Evolutionary conservation across 164 flowering plant species (phyloP), one percentile per base, ranked within the genome.

Genomic region (Piper longum): DNA sequence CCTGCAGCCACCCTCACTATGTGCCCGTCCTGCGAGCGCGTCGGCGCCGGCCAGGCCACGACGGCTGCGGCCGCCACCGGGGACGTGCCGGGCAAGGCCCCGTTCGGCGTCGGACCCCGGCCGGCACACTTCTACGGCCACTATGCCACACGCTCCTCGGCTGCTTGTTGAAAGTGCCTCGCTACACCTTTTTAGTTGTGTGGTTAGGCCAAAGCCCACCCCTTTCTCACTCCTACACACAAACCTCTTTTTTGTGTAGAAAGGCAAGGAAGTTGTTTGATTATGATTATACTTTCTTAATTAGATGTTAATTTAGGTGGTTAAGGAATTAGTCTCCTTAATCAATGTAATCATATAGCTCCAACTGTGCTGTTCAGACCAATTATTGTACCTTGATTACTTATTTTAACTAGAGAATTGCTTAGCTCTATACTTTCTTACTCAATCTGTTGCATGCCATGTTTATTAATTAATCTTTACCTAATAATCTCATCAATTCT

Each of bases 21-120:
- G 76, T 84, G 89, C 67, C 86, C 86, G 18, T 82, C 86, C 8
- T 84, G 89, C 55, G 82, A 84, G 73, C 74, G 75, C 41, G 65
- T 77, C 26, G 68, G 70, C 11, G 63, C 55, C n/a, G 70, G 45
- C 17, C 60, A 57, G 16, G 14, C 60, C 42, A 12, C 7, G 14
- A 41, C 6, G 11, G 64, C 54, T 6, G 70, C 41, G 17, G 57
- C 59, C 5, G 66, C 54, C 9, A 52, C 19, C 67, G 69, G 61
- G 5, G 41, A 64, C 6, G 57, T 63, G 7, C 41, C 74, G 13
- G 41, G 84, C 7, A 84, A 82, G 77, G 65, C 63, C 60, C 69
- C 82, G 3, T 62, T 67, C 68, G 56, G 60, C 3, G 71, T 81
- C 69, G 78, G 79, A 41, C 63, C 83, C 0, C 84, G 83, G 71